These are phyloP conservation scores for Lasiosphaeria miniovina DNA, from an alignment of 495 filamentous ascomycete genomes.

Conservation along the genomic window DNA sequence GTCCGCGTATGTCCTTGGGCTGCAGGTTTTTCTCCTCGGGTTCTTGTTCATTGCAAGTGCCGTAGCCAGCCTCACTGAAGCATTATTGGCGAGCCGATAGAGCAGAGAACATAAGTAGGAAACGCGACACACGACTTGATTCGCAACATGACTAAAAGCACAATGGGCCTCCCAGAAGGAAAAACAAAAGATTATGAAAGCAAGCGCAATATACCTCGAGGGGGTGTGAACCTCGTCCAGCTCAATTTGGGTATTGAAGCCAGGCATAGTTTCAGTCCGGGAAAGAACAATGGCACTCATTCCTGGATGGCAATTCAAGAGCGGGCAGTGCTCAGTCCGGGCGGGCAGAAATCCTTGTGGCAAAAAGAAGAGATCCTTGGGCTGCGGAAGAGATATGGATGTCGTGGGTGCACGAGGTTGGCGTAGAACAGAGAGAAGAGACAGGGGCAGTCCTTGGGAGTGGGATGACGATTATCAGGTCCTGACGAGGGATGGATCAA, in stretches of 20 bases:
- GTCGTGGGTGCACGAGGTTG: conserved; percentile 20
- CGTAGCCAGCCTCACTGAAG: conserved; percentile 27
- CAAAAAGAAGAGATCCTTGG: conserved; percentile 26
- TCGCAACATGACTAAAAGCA: conserved; percentile 32
- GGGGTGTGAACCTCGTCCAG: conserved; percentile 53
- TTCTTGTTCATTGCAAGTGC: conserved; percentile 4
- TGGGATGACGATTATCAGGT: conserved; percentile 12
- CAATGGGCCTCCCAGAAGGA: conserved; percentile 31
- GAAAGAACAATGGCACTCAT: conserved; percentile 46
- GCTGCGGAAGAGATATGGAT: conserved; percentile 13
- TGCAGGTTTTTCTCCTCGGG: conserved; percentile 8
- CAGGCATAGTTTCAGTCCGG: conserved; percentile 46
- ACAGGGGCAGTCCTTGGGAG: conserved; percentile 12
- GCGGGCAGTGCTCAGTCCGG: conserved; percentile 21
- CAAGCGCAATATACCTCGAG: conserved; percentile 48
- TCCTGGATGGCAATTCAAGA: conserved; percentile 25
- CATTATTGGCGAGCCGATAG: conserved; percentile 2
- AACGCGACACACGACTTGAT: conserved; percentile 24
- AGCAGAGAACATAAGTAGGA: conserved; percentile 6
- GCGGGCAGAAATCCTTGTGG: conserved; percentile 19
- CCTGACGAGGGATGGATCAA: conserved; percentile 11
- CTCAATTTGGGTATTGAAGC: conserved; percentile 43
- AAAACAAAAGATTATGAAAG: conserved; percentile 26
- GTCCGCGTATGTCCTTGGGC: not conserved
- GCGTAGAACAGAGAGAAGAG: conserved; percentile 23